Evolutionary conservation across 345 rosid species (phyloP).

Genomic region (Gossypium stocksii): DNA sequence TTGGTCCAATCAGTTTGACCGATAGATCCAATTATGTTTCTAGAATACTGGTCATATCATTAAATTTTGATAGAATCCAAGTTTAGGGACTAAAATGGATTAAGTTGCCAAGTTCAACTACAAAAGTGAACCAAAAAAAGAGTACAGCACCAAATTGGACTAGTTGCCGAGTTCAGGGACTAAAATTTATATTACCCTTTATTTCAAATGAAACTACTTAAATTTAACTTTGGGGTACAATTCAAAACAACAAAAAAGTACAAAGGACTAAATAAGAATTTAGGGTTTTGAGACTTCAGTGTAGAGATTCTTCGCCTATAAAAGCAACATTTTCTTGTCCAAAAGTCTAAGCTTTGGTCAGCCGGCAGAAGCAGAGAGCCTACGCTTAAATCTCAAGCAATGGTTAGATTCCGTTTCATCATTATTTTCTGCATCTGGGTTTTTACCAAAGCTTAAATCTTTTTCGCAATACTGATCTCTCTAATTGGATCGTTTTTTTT

Average conservation of each 20-base stretch:
- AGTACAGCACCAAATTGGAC: too few species aligned
- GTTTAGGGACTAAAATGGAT: too few species aligned
- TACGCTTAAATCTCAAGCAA: not conserved
- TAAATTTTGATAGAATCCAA: too few species aligned
- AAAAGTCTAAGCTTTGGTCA: not conserved
- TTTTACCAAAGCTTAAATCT: not conserved
- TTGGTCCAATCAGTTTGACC: too few species aligned
- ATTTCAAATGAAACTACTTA: not conserved
- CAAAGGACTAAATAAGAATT: not conserved
- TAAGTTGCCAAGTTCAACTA: too few species aligned
- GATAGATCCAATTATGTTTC: rapidly evolving
- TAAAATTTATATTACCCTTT: not conserved
- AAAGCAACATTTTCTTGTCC: not conserved
- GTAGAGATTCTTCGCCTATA: not conserved
- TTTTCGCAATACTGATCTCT: not conserved
- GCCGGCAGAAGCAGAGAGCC: constrained; percentile 8
- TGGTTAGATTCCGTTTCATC: constrained; percentile 7
- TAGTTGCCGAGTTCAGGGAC: too few species aligned
- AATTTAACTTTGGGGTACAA: not conserved
- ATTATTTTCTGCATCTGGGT: not conserved
- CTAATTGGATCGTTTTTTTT: not conserved
- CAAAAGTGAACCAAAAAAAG: too few species aligned
- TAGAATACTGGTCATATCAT: too few species aligned
- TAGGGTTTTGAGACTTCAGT: not conserved
- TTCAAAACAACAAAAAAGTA: not conserved